Evolutionary conservation across 352 stramenopile species (phyloP).

Genomic region (Proteromonas lacertae): DNA sequence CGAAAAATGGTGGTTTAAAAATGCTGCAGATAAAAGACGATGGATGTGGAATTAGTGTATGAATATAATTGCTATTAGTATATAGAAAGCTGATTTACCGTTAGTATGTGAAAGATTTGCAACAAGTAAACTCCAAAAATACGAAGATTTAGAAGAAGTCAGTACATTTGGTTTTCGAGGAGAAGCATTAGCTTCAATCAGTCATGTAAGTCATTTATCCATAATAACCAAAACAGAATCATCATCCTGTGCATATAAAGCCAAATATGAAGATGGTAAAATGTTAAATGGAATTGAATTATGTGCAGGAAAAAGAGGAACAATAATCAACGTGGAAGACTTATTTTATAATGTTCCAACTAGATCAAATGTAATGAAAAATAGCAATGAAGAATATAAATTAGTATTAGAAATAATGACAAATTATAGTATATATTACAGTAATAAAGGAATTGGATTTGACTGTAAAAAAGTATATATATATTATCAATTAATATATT

Average conservation of each 20-base stretch:
- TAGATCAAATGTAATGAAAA: constrained; percentile 51
- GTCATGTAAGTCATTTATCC: constrained; percentile 54
- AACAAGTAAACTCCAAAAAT: constrained; percentile 68
- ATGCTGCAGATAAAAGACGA: constrained; percentile 75
- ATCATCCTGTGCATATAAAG: constrained; percentile 22
- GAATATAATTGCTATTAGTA: neutral
- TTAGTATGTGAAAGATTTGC: constrained; percentile 88
- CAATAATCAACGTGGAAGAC: constrained; percentile 35
- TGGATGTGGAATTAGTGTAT: constrained; percentile 36
- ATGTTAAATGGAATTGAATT: constrained; percentile 18
- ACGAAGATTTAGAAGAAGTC: constrained; percentile 71
- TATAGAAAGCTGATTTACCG: constrained; percentile 35
- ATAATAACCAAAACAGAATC: constrained; percentile 8
- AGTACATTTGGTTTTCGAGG: constrained; percentile 88
- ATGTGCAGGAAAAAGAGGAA: constrained; percentile 10
- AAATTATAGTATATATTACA: constrained; percentile 71
- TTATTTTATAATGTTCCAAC: constrained; percentile 93
- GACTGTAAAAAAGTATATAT: constrained; percentile 84
- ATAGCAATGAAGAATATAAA: constrained; percentile 42
- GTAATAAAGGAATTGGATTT: constrained; percentile 44
- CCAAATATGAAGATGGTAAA: constrained; percentile 52
- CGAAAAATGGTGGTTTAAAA: constrained; percentile 42
- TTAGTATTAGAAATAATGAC: constrained; percentile 71
- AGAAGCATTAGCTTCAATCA: constrained; percentile 84
- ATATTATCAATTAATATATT: no score